Percentiles rank a stretch among this genome's conserved stretches.
phyloP scores from a whole-genome alignment of 1,284 basidiomycete species.

The Ustilago lituana region DNA sequence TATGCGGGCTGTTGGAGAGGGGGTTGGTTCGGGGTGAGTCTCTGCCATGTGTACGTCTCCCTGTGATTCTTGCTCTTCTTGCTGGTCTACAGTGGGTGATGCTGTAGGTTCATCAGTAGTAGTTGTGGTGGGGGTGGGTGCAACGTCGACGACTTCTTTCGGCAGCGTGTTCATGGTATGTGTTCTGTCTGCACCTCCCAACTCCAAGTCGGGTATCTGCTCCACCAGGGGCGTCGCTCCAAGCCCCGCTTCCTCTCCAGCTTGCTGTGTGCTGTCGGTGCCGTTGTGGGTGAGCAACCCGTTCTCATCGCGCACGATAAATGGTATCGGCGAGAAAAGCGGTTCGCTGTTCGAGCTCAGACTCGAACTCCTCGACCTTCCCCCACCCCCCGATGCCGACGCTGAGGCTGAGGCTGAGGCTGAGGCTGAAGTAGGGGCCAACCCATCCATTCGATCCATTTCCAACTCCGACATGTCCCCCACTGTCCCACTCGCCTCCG shows the following conservation, averaged over 20 bases:
- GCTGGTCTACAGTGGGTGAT: too few species aligned
- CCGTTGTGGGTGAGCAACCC: slow-evolving; percentile 3
- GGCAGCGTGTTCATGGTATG: not conserved
- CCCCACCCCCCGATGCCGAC: too few species aligned
- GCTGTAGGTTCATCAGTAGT: not conserved
- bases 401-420: too few species aligned
- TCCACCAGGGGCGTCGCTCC: slow-evolving; percentile 1
- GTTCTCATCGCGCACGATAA: slow-evolving; percentile 23
- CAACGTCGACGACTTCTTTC: slow-evolving; percentile 19
- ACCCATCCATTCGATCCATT: slow-evolving; percentile 37
- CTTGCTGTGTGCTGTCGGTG: too few species aligned
- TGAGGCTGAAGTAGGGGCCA: slow-evolving; percentile 2
- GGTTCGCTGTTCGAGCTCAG: slow-evolving; percentile 11
- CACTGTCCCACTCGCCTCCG: not conserved
- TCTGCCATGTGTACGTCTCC: not conserved
- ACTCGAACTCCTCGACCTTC: slow-evolving; percentile 13
- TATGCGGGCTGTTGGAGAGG: too few species aligned
- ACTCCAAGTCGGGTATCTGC: slow-evolving; percentile 29
- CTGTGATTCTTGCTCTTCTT: not conserved
- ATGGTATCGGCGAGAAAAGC: slow-evolving; percentile 44
- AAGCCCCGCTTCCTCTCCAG: not conserved
- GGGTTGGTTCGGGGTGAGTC: not conserved
- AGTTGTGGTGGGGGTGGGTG: not conserved
- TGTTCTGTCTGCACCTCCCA: slow-evolving; percentile 35
- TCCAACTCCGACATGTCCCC: slow-evolving; percentile 21